These are phyloP conservation scores for Beauveria sp. DNA, from an alignment of 2,329 filamentous ascomycete genomes.

Conservation along the genomic window DNA sequence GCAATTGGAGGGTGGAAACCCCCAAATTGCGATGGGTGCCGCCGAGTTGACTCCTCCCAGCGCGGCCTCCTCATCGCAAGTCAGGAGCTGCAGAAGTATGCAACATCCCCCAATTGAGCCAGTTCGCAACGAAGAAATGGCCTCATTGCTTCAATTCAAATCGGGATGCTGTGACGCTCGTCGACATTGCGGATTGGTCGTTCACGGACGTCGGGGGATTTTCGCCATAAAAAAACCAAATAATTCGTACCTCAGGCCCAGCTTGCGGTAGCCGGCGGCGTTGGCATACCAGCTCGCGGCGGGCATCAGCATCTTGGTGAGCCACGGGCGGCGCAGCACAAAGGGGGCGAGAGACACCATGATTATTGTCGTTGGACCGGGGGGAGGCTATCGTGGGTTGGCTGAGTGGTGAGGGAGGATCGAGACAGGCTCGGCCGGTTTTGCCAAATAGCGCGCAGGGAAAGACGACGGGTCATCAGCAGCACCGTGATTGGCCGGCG, in stretches of 20 bases:
- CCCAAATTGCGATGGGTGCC: no score
- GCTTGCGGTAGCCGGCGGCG: constrained; percentile 84
- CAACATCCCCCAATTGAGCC: not conserved
- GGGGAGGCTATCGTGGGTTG: not conserved
- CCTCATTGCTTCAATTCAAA: not conserved
- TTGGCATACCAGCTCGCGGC: constrained; percentile 83
- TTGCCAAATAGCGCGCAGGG: constrained; percentile 15
- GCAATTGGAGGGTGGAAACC: not conserved
- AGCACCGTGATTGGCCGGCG: constrained; percentile 19
- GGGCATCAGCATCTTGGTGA: constrained; percentile 67
- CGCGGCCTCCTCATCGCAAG: not conserved
- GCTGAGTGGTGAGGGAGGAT: not conserved
- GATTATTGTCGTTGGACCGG: constrained; percentile 38
- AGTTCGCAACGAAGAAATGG: not conserved
- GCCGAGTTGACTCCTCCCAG: not conserved
- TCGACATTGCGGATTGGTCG: not conserved
- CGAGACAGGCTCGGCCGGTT: constrained; percentile 10
- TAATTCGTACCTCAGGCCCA: constrained; percentile 70
- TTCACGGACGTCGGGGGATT: not conserved
- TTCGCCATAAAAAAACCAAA: not conserved
- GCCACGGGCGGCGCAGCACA: constrained; percentile 78
- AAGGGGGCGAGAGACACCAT: constrained; percentile 66
- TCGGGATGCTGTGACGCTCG: not conserved
- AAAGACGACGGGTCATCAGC: constrained; percentile 20
- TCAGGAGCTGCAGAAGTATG: not conserved